Evolutionary conservation across 2,329 filamentous ascomycete species (phyloP).

Genomic region (Talaromyces sp.): DNA sequence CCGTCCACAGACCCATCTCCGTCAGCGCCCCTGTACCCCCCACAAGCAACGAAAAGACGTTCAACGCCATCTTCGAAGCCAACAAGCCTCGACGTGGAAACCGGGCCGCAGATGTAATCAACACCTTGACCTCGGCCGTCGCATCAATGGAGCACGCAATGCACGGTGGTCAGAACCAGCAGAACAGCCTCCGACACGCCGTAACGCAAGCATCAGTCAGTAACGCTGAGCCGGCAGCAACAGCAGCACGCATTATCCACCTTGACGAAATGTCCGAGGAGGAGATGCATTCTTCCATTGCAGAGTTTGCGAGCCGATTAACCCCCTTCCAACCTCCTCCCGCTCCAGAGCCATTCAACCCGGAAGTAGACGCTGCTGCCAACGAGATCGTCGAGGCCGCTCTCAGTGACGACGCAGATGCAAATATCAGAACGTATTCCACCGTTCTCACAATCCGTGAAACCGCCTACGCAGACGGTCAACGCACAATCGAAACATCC

Average conservation of each 20-base stretch:
- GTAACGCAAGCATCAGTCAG: constrained; percentile 30
- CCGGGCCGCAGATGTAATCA: constrained; percentile 59
- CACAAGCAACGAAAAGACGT: constrained; percentile 68
- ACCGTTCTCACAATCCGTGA: constrained; percentile 55
- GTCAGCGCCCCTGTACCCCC: constrained; percentile 78
- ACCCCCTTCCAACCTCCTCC: constrained; percentile 84
- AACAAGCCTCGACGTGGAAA: constrained; percentile 45
- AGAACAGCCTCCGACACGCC: constrained; percentile 27
- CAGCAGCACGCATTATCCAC: constrained; percentile 29
- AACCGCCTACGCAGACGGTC: constrained; percentile 50
- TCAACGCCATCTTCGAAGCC: constrained; percentile 79
- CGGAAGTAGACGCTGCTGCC: constrained; percentile 41
- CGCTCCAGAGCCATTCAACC: constrained; percentile 61
- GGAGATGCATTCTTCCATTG: constrained; percentile 64
- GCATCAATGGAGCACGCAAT: constrained; percentile 44
- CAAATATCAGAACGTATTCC: constrained; percentile 46
- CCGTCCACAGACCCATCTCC: constrained; percentile 89
- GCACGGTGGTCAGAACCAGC: constrained; percentile 37
- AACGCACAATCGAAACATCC: constrained; percentile 53
- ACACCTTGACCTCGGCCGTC: constrained; percentile 58
- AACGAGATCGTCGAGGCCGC: constrained; percentile 31
- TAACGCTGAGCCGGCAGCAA: constrained; percentile 16
- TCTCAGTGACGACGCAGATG: constrained; percentile 29
- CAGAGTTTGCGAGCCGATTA: constrained; percentile 68
- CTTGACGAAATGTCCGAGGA: constrained; percentile 53